Base-by-base conservation (phyloP, 768 basidiomycete genomes). In the Pulveroboletus sp. region DNA sequence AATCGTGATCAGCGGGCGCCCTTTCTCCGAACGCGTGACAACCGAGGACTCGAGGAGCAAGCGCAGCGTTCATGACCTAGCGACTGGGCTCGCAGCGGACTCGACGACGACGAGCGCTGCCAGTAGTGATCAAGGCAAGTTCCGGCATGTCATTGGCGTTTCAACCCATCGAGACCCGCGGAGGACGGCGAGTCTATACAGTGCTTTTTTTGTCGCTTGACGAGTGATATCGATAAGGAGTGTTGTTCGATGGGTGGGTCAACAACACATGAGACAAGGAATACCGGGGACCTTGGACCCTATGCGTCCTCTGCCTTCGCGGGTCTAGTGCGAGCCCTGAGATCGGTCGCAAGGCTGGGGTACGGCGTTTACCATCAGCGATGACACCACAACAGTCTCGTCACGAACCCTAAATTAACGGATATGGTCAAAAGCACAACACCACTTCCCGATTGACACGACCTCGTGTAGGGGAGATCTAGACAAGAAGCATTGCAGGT, bases 331-430 rank as follows among this genome's bases (percentile, higher is more conserved):
- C 42, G 37, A 55, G 45, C 46, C 40, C 47, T 45, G 45, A 20
- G 40, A 49, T 48, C 56, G 47, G 38, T 48, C 43, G 47, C 38
- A 40, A 23, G 24, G 47, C 49, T 57, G 55, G 55, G 50, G 62
- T 52, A 58, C 58, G 50, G 50, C 47, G 45, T 55, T 52, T 53
- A 39, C 49, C 62, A 64, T 56, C 51, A 51, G 7, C 39, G 41
- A 52, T 51, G 53, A 56, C 50, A 49, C 25, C 54, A 48, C 20
- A 32, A 16, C 37, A 37, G 54, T 8, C 47, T 38, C 23, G 51
- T 41, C 33, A 45, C 51, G 50, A 64, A 66, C 64, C 62, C 62
- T 64, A 65, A 66, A 56, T 51, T 49, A 59, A 56, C 61, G 64
- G 66, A 66, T 59, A 43, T 64, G 51, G 55, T 47, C 29, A 62